Conservation (phyloP, 2,329 filamentous ascomycete species). For the Fusarium papillatum region DNA sequence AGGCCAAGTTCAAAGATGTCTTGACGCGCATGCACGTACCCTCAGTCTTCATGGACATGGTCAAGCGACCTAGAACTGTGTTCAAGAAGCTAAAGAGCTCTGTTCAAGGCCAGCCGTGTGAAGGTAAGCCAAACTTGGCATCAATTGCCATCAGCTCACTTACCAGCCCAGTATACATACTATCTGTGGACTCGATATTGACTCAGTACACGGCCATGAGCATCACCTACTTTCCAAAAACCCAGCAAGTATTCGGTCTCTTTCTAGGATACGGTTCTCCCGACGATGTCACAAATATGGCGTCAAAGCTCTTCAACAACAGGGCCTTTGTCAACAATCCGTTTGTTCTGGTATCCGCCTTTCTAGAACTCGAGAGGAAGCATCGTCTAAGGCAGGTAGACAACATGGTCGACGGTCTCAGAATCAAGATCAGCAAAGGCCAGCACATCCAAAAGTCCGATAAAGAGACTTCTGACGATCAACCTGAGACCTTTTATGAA, state of each 20-base stretch:
- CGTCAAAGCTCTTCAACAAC: slow-evolving; percentile 2
- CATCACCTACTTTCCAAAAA: slow-evolving; percentile 16
- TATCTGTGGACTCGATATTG: slow-evolving; percentile 16
- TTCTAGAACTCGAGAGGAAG: slow-evolving; percentile 6
- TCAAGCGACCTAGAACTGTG: not conserved
- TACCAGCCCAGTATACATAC: slow-evolving; percentile 2
- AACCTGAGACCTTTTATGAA: not conserved
- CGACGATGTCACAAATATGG: not conserved
- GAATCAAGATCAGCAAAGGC: not conserved
- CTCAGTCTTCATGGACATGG: not conserved
- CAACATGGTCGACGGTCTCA: not conserved
- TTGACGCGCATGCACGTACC: not conserved
- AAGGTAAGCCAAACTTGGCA: not conserved
- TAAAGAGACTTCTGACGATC: not conserved
- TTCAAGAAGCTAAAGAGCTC: not conserved
- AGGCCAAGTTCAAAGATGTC: not conserved
- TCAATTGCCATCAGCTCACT: not conserved
- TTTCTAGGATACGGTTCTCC: slow-evolving; percentile 4
- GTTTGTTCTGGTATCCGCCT: slow-evolving; percentile 12
- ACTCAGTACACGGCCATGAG: slow-evolving; percentile 13
- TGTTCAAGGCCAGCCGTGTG: not conserved
- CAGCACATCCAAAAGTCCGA: not conserved
- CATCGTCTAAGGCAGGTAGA: not conserved
- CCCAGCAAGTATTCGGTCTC: slow-evolving; percentile 7
- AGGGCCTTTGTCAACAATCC: slow-evolving; percentile 7